phyloP scores from a whole-genome alignment of 257 asterid species.

The Solanum pinnatisectum region DNA sequence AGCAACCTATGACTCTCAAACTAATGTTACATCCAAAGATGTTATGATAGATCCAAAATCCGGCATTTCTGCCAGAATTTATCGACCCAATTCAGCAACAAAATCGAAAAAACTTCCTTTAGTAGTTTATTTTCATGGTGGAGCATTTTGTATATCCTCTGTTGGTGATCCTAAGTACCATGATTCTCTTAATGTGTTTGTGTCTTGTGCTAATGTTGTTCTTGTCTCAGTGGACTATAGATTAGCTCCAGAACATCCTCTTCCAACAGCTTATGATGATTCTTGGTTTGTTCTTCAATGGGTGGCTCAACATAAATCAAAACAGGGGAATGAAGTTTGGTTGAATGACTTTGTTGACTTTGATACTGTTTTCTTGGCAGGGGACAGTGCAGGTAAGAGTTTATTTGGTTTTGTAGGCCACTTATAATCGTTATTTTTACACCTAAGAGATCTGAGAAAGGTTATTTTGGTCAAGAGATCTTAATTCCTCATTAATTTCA shows the following conservation, averaged over 20 bases:
- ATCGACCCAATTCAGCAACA: slow-evolving; percentile 22
- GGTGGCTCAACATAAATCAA: slow-evolving; percentile 21
- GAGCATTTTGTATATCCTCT: slow-evolving; percentile 57
- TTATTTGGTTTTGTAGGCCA: background rate
- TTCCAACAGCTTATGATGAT: slow-evolving; percentile 59
- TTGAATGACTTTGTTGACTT: slow-evolving; percentile 37
- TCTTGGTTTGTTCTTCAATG: slow-evolving; percentile 53
- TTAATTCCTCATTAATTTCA: background rate
- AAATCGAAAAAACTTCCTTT: slow-evolving; percentile 36
- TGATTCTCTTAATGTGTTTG: slow-evolving; percentile 34
- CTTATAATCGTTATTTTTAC: background rate
- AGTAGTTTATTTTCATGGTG: slow-evolving; percentile 69
- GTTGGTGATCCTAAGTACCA: slow-evolving; percentile 51
- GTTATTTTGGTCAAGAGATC: background rate
- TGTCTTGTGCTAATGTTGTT: slow-evolving; percentile 27
- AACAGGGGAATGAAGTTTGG: slow-evolving; percentile 21
- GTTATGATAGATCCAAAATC: slow-evolving; percentile 20
- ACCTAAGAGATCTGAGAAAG: background rate
- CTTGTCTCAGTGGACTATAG: slow-evolving; percentile 49
- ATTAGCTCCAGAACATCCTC: slow-evolving; percentile 59
- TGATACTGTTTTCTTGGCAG: slow-evolving; percentile 44
- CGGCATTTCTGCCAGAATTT: slow-evolving; percentile 47
- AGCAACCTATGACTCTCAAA: slow-evolving; percentile 27
- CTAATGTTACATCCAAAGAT: slow-evolving; percentile 54
- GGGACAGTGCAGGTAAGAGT: slow-evolving; percentile 83